Evolutionary conservation across 768 basidiomycete species (phyloP), one percentile per base, ranked within the genome.

Genomic region (Termitomyces sp.): DNA sequence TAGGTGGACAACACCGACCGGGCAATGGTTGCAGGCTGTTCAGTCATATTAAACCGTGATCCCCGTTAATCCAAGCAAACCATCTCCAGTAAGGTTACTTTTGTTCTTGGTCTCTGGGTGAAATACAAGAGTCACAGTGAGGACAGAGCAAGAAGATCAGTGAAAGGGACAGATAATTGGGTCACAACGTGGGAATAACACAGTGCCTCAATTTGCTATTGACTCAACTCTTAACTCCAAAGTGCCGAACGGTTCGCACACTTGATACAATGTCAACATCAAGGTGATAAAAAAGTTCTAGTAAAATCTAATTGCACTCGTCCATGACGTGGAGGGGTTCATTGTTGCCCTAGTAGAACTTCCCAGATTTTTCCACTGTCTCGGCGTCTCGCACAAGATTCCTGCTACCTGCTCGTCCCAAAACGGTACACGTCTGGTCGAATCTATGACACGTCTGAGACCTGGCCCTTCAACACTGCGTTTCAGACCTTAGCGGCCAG

Each of bases 11-110:
- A 64, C 59, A 67, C 62, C 54, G 66, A 80, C 79, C 76, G 74
- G 72, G 75, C 77, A 63, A 79, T 69, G 60, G 65, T 66, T 64
- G 72, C 68, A 61, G 77, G 72, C 61, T 72, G 71, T 71, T 80
- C 78, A 63, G 75, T 64, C 79, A 80, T 80, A 45, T 65, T 67
- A 60, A 47, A 57, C 52, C 52, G 57, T 67, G 65, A 67, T 65
- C 47, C 46, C 63, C 46, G 60, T 62, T 54, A 67, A 62, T 62
- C 53, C 57, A 59, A 54, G 55, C 62, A 68, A 64, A 68, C 67
- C 76, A 78, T 78, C 62, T 67, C 72, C 65, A 62, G 46, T 30
- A 14, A 56, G 40, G 26, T 5, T n/a, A 24, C 5, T 53, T 55
- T 38, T 13, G 45, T 48, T 44, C 33, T 60, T 54, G 20, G 54